Conservation (phyloP, 2,329 filamentous ascomycete species). For the Cercospora zeae-maydis region DNA sequence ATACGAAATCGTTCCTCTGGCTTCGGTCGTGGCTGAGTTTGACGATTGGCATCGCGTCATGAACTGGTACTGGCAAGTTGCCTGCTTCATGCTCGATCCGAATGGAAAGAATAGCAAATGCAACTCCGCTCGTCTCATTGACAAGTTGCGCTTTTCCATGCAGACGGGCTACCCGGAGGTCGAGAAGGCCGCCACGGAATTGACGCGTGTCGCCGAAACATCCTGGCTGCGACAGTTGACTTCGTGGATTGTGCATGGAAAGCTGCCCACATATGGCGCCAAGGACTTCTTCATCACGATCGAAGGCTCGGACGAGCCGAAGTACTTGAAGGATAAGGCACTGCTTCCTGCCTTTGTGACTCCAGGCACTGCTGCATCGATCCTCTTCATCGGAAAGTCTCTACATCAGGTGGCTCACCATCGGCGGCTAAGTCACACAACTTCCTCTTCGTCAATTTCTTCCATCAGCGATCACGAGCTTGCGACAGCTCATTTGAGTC, state of each 20-base stretch:
- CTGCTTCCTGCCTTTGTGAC: constrained; percentile 79
- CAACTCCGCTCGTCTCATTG: constrained; percentile 62
- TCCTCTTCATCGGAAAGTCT: constrained; percentile 86
- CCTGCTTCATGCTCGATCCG: constrained; percentile 61
- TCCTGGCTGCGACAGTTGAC: constrained; percentile 90
- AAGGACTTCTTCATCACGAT: constrained; percentile 78
- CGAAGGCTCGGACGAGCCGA: constrained; percentile 32
- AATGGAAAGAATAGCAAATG: constrained; percentile 17
- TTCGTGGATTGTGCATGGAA: constrained; percentile 86
- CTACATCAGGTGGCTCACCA: constrained; percentile 70
- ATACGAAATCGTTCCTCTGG: constrained; percentile 89
- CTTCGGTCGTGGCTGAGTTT: constrained; percentile 78
- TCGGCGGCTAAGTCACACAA: constrained; percentile 15
- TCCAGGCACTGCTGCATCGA: constrained; percentile 68
- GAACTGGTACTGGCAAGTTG: constrained; percentile 78
- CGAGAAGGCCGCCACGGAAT: constrained; percentile 67
- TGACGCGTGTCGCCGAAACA: constrained; percentile 76
- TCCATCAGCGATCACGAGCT: constrained; percentile 51
- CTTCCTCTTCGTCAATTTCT: constrained; percentile 6
- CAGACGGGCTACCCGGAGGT: constrained; percentile 88
- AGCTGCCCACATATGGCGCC: constrained; percentile 69
- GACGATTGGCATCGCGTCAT: constrained; percentile 79
- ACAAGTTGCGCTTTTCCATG: constrained; percentile 69
- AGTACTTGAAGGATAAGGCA: constrained; percentile 56
- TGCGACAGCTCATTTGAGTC: constrained; percentile 64